Evolutionary conservation across 257 asterid genomes (phyloP), one percentile per base, ranked within the genome.

Genomic region (Misopates orontium): DNA sequence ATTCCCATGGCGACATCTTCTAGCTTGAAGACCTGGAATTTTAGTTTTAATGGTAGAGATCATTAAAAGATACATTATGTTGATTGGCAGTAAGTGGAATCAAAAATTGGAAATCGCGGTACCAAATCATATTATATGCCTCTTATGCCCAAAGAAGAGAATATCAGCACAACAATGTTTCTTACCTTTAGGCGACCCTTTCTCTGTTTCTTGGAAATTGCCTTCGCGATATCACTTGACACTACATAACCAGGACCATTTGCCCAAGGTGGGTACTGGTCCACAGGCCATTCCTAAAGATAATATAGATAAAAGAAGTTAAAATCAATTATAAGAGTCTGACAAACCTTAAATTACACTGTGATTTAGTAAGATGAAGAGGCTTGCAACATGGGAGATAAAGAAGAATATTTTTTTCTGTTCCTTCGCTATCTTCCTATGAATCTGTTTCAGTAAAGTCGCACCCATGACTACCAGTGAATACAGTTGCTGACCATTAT

Each of bases 1-100:
- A 88, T 91, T 41, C 98, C 99, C 98, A 94, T 88, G 10, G 96
- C 95, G 10, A 90, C 96, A 11, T 94, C 98, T 83, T 94, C 99
- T 28, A 94, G 95, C 85, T 88, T 94, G 77, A 94, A 94, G 81
- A 94, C 85, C 96, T 94, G 92, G 62, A 56, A 11, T 21, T 14
- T 22, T 22, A 7, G 62, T 54, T 53, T 16, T 56, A 53, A 53
- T 12, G 40, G 25, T 61, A 56, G 18, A 45, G 39, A 71, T 58
- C 1, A 28, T 28, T 14, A 20, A 10, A 28, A 31, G 48, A 16
- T 31, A 69, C 14, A 28, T 45, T 17, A 5, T 4, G 19, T 65
- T 65, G 52, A 14, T 6, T 21, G 56, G 21, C 8, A 23, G 22
- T 24, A 50, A 18, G 42, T 4, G 10, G 42, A 5, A 36, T 36